Base-by-base conservation (phyloP, 2,329 filamentous ascomycete genomes). In the Fusarium oxysporum region DNA sequence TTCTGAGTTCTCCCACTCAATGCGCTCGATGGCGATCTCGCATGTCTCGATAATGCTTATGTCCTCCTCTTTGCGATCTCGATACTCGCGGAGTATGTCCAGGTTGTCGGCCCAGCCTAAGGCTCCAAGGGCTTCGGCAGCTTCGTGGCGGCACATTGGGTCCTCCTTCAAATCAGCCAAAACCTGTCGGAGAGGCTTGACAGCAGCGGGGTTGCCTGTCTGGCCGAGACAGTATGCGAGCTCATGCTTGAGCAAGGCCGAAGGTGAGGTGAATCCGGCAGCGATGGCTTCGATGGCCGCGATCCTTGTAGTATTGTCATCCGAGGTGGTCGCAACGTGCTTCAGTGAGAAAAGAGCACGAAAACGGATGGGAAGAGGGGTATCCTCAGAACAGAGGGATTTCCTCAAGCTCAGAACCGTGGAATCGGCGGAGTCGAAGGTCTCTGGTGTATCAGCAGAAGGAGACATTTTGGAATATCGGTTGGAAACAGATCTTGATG, bases 301-400 rank as follows among this genome's bases (percentile, higher is more conserved):
- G 54, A 79, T 69, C 37, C 85, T 82, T 37, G 83, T 80, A 75
- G 92, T 90, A 23, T 92, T 89, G 45, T 91, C 90, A 12, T 91
- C 84, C 23, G 85, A 82, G 73, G 91, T 89, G 65, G 89, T 91
- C 53, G 96, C 96, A 68, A 98, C 86, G 82, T 98, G 93, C 86
- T 99, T 99, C 68, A 99, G 91, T 23, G 96, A 98, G 86, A 99
- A 99, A 77, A 99, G 93, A 47, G 96, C 96, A 78, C 96, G 94
- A 85, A 98, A 99, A 72, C 96, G 94, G 72, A 94, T 88, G 43
- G 95, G 92, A 61, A 99, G 92, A 50, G 95, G 91, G 70, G 93
- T 92, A 19, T 88, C 84, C 85, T 98, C 96, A 54, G 93, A 92
- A 77, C 89, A 92, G 68, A 99, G 90, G 67, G 92, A 93, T 78